Evolutionary conservation across 768 basidiomycete species (phyloP), one percentile per base, ranked within the genome.

Genomic region (Pulveroboletus ravenelii): DNA sequence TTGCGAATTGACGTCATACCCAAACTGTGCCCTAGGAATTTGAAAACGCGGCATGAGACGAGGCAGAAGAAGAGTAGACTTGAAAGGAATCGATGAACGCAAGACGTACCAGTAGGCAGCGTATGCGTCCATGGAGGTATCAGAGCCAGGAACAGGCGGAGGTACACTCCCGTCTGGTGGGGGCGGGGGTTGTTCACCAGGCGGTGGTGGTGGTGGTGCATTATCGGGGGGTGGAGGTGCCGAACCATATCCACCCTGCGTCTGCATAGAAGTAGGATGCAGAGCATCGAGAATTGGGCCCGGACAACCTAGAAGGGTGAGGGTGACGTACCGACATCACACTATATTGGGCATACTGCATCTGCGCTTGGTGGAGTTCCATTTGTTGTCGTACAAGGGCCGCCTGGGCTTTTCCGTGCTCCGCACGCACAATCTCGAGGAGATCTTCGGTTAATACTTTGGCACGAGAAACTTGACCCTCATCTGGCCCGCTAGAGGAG

Each of bases 391-490:
- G 87, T 45, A 77, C 74, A 5, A 87, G 66, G 12, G 78, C 64
- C 3, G 72, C 58, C 53, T 80, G 77, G 47, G 92, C 85, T 68
- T 98, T 95, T 25, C 79, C 83, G 62, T 93, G 91, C 65, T 98
- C 93, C 54, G 81, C 77, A 15, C 80, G 79, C 9, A 98, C 90
- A n/a, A 96, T 93, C 35, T 85, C 78, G 10, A 95, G 78, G 2
- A 97, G 78, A 63, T 97, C 93, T 56, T 93, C 89, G 1, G 92
- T 91, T 25, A 94, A 71, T 7, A 82, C 84, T 68, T 90, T 90
- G 4, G 93, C 94, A 39, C 89, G 82, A 18, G 84, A 84, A 1
- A 95, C 85, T 72, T 93, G 89, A 12, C 78, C 79, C 55, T 92
- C 87, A 31, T 93, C 93, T 12, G 94, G 94, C 4, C 93, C 93